Evolutionary conservation across 2,329 filamentous ascomycete genomes (phyloP), one percentile per base, ranked within the genome.

Genomic region (Paramyrothecium roridum): DNA sequence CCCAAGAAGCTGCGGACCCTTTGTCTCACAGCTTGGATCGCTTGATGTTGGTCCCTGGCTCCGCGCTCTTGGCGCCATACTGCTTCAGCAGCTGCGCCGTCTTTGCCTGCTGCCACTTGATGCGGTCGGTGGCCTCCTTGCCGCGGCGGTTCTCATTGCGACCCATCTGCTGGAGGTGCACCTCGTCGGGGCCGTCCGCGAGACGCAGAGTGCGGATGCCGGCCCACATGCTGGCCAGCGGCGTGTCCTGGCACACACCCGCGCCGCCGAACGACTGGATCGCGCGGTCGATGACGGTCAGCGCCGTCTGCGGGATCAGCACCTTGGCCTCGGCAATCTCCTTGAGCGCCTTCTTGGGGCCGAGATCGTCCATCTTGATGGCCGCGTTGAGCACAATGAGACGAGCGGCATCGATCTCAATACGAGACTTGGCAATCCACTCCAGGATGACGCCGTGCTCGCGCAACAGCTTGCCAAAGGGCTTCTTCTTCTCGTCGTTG

Each of bases 311-410:
- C 0, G 95, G 95, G 10, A 96, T 89, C 19, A 96, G 83, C 1
- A 98, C 88, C 81, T 99, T 99, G 61, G 95, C 93, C 76, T 97
- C 85, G 23, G 93, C 93, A 63, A 99, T 99, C 73, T 98, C 91
- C 72, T 89, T 91, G 58, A 97, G 83, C 0, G 93, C 91, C 61
- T 86, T 85, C 79, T 98, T 98, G 64, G 95, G 90, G 63, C 93
- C 89, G 20, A 87, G 83, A 63, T 90, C 83, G 75, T 99, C 95
- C 78, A 99, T 98, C 76, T 91, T 91, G 73, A 96, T 89, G 57
- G 95, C 95, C 1, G 95, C 95, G 74, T 98, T 97, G 61, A 97
- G 85, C 8, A 98, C 95, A 45, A 95, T 76, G 12, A 99, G 83
- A 37, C 95, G 89, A 0, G 93, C 91, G 1, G 93, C 86, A 72